A percentile compares a stretch with the other conserved stretches of the same genome.
phyloP scores from a whole-genome alignment of 1,139 yeast genomes.

The Yamadazyma diddensiae region DNA sequence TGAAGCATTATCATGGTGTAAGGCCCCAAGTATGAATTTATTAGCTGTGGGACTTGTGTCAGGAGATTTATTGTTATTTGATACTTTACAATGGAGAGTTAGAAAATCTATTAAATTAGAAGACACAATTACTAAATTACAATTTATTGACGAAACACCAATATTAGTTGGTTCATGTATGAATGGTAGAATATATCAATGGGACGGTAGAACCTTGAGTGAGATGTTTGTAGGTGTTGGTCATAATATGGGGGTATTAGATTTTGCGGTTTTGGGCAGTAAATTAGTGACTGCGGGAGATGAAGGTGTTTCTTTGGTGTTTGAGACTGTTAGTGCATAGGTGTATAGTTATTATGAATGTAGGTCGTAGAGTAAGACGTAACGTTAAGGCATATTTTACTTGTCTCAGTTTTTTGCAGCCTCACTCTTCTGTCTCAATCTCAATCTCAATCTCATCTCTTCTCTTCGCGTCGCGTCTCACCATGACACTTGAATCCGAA shows the following conservation, averaged over 20 bases:
- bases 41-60: slow-evolving; percentile 88
- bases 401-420: no score
- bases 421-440: no score
- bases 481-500: slow-evolving; percentile 2
- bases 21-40: slow-evolving; percentile 48
- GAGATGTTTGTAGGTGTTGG: slow-evolving; percentile 79
- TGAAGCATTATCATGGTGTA: slow-evolving; percentile 85
- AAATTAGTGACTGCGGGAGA: slow-evolving; percentile 94
- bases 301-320: slow-evolving; percentile 88
- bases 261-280: slow-evolving; percentile 65
- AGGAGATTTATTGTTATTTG: slow-evolving; percentile 80
- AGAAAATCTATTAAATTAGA: slow-evolving; percentile 67
- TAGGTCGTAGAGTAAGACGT: no score
- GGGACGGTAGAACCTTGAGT: slow-evolving; percentile 86
- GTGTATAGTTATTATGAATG: no score
- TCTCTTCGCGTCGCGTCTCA: slow-evolving; percentile 7
- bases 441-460: neutral
- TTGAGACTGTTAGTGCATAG: slow-evolving; percentile 15
- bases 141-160: slow-evolving; percentile 59
- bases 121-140: slow-evolving; percentile 81
- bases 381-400: no score
- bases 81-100: slow-evolving; percentile 81
- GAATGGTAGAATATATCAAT: slow-evolving; percentile 82
- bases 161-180: slow-evolving; percentile 69
- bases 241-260: slow-evolving; percentile 91